Percentiles rank a stretch among this genome's conserved stretches.
These are phyloP conservation scores for Colletotrichum euphorbiae DNA, from an alignment of 2,329 filamentous ascomycete genomes.

Conservation along the genomic window DNA sequence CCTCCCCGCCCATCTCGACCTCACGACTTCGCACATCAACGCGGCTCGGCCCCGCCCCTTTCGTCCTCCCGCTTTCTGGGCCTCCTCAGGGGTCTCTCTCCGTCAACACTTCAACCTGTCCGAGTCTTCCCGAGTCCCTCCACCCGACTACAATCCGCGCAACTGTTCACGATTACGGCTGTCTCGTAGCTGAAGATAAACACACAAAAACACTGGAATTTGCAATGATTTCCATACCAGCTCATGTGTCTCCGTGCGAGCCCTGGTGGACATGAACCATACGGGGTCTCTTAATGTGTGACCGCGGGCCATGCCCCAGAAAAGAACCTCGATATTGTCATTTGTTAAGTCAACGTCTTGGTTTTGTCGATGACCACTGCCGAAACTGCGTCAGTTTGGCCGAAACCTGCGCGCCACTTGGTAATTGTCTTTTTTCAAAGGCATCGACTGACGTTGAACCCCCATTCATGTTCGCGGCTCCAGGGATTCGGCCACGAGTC, in stretches of 20 bases:
- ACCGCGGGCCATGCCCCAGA: conserved; percentile 29
- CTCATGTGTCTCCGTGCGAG: conserved; percentile 35
- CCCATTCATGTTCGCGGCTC: neutral
- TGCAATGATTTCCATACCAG: conserved; percentile 38
- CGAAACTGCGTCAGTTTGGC: neutral
- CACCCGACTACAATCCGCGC: conserved; percentile 39
- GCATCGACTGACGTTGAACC: conserved; percentile 1
- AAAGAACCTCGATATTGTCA: neutral
- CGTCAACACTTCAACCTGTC: conserved; percentile 38
- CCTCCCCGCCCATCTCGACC: conserved; percentile 39
- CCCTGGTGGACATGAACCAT: conserved; percentile 32
- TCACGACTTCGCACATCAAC: conserved; percentile 25
- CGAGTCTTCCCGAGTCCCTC: conserved; percentile 38
- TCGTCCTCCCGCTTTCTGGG: conserved; percentile 32
- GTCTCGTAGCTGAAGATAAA: conserved; percentile 43
- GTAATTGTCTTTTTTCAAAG: neutral
- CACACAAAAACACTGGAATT: conserved; percentile 43
- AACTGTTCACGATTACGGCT: conserved; percentile 43
- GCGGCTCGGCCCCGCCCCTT: conserved; percentile 19
- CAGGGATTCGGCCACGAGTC: neutral
- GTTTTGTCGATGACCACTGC: neutral
- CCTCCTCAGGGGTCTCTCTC: conserved; percentile 7
- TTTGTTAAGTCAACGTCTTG: neutral
- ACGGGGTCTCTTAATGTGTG: conserved; percentile 28
- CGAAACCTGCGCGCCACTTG: conserved; percentile 7